A percentile compares a stretch with the other conserved stretches of the same genome.
Conservation (phyloP, 73 alveolate genomes). For the Effrenium voratum region DNA sequence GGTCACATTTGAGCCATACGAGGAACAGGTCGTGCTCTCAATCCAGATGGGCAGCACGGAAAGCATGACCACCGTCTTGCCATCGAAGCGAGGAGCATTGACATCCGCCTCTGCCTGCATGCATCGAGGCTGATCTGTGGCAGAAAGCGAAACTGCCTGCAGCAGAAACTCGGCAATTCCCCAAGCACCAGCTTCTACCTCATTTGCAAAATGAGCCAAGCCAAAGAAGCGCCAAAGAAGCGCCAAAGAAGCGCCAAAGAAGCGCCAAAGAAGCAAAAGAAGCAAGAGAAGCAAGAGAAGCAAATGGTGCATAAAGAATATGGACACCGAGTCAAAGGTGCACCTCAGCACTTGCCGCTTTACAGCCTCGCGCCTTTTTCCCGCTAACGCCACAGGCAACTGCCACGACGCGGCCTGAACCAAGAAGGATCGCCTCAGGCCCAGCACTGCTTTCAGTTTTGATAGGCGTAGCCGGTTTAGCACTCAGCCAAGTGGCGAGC, state of each 20-base stretch:
- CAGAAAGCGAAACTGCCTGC: neutral
- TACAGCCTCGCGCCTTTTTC: too few relatives aligned
- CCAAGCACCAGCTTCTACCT: conserved; percentile 70
- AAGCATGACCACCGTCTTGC: conserved; percentile 70
- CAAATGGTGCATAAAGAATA: too few relatives aligned
- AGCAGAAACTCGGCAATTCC: conserved; percentile 46
- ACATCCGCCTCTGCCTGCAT: conserved; percentile 53
- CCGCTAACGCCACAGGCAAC: too few relatives aligned
- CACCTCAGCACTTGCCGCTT: too few relatives aligned
- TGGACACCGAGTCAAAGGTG: too few relatives aligned
- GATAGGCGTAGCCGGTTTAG: too few relatives aligned
- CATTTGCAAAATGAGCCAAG: neutral
- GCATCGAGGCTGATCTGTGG: neutral
- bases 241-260: neutral
- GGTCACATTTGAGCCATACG: neutral
- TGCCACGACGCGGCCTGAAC: too few relatives aligned
- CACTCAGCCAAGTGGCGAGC: too few relatives aligned
- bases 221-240: neutral
- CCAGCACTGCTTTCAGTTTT: too few relatives aligned
- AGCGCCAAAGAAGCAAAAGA: too few relatives aligned
- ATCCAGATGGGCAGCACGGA: conserved; percentile 8
- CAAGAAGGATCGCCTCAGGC: too few relatives aligned
- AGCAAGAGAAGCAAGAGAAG: too few relatives aligned
- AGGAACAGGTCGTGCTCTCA: neutral
- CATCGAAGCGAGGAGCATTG: conserved; percentile 79